Percentiles rank a stretch among this genome's conserved stretches.
These are phyloP conservation scores for Yamadazyma atlantica DNA, from an alignment of 1,139 yeast species.

Conservation along the genomic window DNA sequence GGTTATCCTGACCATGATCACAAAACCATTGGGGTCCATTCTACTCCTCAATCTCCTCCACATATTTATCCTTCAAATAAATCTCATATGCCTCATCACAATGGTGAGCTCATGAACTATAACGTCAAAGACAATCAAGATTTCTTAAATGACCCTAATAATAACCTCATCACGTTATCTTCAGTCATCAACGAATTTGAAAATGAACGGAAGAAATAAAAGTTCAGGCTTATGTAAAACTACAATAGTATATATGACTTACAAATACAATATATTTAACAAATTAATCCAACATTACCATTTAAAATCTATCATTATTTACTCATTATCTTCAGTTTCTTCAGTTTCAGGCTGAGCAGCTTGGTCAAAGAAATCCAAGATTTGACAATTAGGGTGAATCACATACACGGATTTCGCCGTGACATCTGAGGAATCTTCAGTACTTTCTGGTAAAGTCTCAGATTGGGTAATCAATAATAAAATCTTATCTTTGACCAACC, in stretches of 20 bases:
- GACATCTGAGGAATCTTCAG: constrained; percentile 6
- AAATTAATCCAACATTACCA: background rate
- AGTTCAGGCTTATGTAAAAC: background rate
- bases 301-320: constrained; percentile 1
- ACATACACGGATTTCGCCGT: constrained; percentile 52
- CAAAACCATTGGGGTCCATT: background rate
- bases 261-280: background rate
- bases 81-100: background rate
- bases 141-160: constrained; percentile 14
- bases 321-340: constrained; percentile 12
- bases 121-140: constrained; percentile 6
- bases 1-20: background rate
- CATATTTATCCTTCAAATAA: background rate
- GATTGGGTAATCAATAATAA: constrained; percentile 78
- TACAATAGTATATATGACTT: background rate
- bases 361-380: constrained; percentile 57
- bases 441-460: constrained; percentile 30
- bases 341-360: constrained; percentile 21
- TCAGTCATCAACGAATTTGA: constrained; percentile 16
- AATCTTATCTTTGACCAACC: constrained; percentile 83
- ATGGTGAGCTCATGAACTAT: background rate
- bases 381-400: constrained; percentile 87
- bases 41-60: background rate
- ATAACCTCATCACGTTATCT: constrained; percentile 16
- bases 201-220: constrained; percentile 3